Percentiles rank a stretch among this genome's conserved stretches.
These are phyloP conservation scores for Saksenaea vasiformis DNA, from an alignment of 371 early-diverging fungal species.

Conservation along the genomic window DNA sequence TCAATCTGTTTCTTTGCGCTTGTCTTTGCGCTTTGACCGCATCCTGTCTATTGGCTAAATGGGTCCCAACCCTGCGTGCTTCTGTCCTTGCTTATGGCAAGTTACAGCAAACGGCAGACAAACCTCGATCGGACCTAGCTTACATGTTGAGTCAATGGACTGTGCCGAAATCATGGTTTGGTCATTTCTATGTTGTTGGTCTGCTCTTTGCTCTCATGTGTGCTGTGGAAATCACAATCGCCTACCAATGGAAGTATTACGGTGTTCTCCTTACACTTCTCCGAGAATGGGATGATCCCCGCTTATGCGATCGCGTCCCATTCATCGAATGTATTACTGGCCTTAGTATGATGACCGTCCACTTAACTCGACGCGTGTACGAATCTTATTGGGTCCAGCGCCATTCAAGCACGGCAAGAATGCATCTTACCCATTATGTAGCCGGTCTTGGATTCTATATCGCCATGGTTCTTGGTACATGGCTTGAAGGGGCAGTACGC, in stretches of 20 bases:
- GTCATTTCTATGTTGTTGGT: constrained; percentile 70
- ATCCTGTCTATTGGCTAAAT: constrained; percentile 29
- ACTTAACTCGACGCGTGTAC: constrained; percentile 62
- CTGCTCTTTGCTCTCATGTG: constrained; percentile 26
- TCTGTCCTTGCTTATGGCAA: constrained; percentile 52
- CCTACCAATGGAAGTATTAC: not conserved
- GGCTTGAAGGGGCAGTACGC: constrained; percentile 43
- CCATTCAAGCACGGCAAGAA: constrained; percentile 55
- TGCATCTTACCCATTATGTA: constrained; percentile 71
- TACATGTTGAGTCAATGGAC: constrained; percentile 26
- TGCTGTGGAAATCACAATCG: constrained; percentile 17
- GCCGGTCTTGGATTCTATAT: constrained; percentile 72
- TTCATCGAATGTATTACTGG: constrained; percentile 34
- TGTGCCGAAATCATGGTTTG: constrained; percentile 68
- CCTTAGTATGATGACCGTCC: constrained; percentile 50
- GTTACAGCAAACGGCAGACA: constrained; percentile 28
- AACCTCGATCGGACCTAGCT: constrained; percentile 24
- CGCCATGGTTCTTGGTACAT: constrained; percentile 50
- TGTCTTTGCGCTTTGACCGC: constrained; percentile 17
- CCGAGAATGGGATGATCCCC: constrained; percentile 21
- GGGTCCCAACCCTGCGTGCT: constrained; percentile 25
- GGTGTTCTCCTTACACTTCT: constrained; percentile 22
- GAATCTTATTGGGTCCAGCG: constrained; percentile 65
- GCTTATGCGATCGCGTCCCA: constrained; percentile 20
- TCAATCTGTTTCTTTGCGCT: constrained; percentile 12